phyloP scores from a whole-genome alignment of 257 asterid genomes.

The Solanum arcanum region DNA sequence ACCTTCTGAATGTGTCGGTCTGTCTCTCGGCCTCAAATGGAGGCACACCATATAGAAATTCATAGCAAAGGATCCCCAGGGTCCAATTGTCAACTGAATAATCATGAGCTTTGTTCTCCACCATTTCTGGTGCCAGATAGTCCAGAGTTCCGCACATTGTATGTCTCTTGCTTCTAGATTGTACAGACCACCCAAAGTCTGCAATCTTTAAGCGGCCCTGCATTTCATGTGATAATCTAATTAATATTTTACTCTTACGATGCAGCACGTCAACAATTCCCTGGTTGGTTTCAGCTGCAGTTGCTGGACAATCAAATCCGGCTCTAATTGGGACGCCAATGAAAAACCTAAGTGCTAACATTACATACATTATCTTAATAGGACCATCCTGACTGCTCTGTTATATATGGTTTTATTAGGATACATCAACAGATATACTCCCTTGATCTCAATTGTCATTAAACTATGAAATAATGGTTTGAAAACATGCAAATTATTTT shows the following conservation, averaged over 20 bases:
- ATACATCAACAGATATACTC: not conserved
- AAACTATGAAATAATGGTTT: not conserved
- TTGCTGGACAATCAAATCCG: not conserved
- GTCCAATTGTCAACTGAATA: slow-evolving; percentile 96
- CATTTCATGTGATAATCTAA: slow-evolving; percentile 3
- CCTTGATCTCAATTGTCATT: not conserved
- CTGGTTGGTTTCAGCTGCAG: not conserved
- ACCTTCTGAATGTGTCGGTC: slow-evolving; percentile 79
- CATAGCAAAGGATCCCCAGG: slow-evolving; percentile 81
- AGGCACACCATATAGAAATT: slow-evolving; percentile 74
- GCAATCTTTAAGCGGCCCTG: slow-evolving; percentile 91
- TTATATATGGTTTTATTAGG: not conserved
- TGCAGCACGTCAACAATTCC: not conserved
- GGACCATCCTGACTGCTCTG: not conserved
- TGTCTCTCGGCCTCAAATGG: slow-evolving; percentile 93
- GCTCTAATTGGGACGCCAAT: not conserved
- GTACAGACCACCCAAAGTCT: slow-evolving; percentile 97
- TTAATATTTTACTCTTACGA: not conserved
- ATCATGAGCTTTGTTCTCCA: slow-evolving; percentile 85
- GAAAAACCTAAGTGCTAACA: not conserved
- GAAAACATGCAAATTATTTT: not conserved
- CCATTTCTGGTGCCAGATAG: slow-evolving; percentile 98
- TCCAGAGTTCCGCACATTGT: slow-evolving; percentile 97
- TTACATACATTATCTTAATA: not conserved
- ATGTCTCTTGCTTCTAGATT: slow-evolving; percentile 67